A percentile compares a stretch with the other conserved stretches of the same genome.
Evolutionary conservation across 2,329 filamentous ascomycete species (phyloP).

Genomic region (Talaromyces islandicus): DNA sequence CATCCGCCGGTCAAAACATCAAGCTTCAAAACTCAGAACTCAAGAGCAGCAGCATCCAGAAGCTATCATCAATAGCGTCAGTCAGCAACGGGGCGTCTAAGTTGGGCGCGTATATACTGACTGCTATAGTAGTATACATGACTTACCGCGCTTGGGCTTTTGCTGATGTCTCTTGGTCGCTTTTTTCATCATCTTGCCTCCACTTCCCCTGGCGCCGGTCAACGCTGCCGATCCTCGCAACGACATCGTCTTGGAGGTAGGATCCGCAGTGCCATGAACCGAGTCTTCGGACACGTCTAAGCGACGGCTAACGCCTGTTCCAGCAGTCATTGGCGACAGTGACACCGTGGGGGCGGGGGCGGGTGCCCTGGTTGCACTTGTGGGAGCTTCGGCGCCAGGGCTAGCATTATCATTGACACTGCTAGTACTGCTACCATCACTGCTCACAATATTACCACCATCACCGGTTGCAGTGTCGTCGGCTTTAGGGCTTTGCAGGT

Average conservation of each 20-base stretch:
- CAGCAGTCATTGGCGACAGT: not conserved
- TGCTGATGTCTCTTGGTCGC: not conserved
- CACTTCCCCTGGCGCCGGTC: not conserved
- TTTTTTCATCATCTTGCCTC: not conserved
- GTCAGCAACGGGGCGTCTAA: not conserved
- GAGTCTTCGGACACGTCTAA: not conserved
- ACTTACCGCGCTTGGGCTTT: conserved; percentile 5
- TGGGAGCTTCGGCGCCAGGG: not conserved
- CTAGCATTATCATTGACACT: not conserved
- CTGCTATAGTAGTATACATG: not conserved
- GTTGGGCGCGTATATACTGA: not conserved
- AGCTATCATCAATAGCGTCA: not conserved
- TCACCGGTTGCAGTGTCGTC: not conserved
- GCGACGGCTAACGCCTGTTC: not conserved
- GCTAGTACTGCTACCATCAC: not conserved
- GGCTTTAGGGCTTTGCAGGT: not conserved
- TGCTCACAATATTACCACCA: not conserved
- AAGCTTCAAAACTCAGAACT: not conserved
- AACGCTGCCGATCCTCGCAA: not conserved
- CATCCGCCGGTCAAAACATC: not conserved
- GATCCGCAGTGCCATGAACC: not conserved
- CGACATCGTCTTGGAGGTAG: not conserved
- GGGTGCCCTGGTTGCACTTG: not conserved
- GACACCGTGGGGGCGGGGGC: not conserved
- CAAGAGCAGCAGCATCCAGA: not conserved